Base-by-base conservation (phyloP, 2,329 filamentous ascomycete species). In the Colletotrichum siamense region DNA sequence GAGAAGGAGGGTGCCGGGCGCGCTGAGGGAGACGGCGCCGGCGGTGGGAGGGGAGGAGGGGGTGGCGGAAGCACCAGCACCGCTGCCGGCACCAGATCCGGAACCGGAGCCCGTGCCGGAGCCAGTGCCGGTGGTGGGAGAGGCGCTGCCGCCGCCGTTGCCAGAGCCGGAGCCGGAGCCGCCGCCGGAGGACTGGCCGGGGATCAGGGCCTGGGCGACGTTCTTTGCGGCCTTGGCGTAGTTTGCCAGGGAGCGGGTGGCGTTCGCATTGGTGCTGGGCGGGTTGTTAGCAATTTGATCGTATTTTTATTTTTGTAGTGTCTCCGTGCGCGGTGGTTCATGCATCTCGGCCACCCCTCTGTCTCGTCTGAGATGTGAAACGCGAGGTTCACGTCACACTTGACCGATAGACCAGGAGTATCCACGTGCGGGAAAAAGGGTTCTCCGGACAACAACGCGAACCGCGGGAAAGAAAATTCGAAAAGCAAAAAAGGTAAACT, bases 261-360 rank as follows among this genome's bases (percentile, higher is more conserved):
- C 76, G 84, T 92, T 93, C 81, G 87, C 87, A 28, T 85, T 79
- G 36, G 89, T 87, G 83, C 87, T 89, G 28, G 10, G n/a, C 5
- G 3, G 59, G 28, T 34, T 24, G 44, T 52, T 52, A 18, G 6
- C 7, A 30, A 16, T 26, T 39, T 36, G 62, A 78, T 79, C 79
- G 78, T 32, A 28, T 22, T 39, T 39, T n/a, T 22, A 16, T 18
- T 55, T 2, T 26, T n/a, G 28, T 15, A 4, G 24, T 64, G 24
- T 69, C 62, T n/a, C 32, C 30, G 18, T 44, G 57, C 8, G 36
- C 7, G 36, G n/a, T 28, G 62, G 59, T 74, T 61, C 70, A 65
- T 69, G 59, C 74, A 22, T 62, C 61, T 52, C 34, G 26, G 44
- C 30, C 57, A 22, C 36, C 18, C 34, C 32, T 15, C 16, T 64